A percentile compares a stretch with the other conserved stretches of the same genome.
phyloP scores from a whole-genome alignment of 768 basidiomycete genomes.

The Tricholomella constricta region DNA sequence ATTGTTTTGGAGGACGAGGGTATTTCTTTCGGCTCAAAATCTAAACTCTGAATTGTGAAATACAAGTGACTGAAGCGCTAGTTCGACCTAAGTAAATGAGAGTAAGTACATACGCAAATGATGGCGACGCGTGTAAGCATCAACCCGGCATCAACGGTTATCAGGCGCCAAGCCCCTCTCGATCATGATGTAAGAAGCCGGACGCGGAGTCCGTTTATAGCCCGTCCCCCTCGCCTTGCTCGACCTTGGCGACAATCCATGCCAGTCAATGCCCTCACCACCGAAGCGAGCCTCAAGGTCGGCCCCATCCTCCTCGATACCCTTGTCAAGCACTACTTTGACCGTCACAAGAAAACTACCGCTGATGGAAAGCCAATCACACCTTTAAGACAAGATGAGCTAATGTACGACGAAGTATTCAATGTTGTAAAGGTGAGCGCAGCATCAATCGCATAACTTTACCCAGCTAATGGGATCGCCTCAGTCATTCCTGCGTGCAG shows the following conservation, averaged over 20 bases:
- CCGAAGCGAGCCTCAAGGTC: constrained; percentile 62
- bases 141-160: neutral
- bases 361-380: constrained; percentile 41
- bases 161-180: neutral
- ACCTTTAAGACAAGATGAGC: constrained; percentile 65
- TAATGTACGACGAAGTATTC: constrained; percentile 82
- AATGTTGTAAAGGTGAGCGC: constrained; percentile 66
- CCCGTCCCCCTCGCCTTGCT: neutral
- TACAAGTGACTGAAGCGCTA: too few relatives aligned
- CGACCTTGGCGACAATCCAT: constrained; percentile 16
- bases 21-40: constrained; percentile 25
- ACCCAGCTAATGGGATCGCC: neutral
- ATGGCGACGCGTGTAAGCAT: neutral
- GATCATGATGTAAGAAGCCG: neutral
- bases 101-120: neutral
- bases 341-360: constrained; percentile 51
- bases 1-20: constrained; percentile 59
- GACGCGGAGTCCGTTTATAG: neutral
- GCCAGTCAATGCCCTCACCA: constrained; percentile 56
- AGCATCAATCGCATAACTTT: neutral
- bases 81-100: too few relatives aligned
- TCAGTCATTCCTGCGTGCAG: constrained; percentile 74
- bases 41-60: constrained; percentile 41
- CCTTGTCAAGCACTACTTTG: constrained; percentile 85
- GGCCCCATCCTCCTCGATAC: constrained; percentile 76